These are phyloP conservation scores for Singerocomus inundabilis DNA, from an alignment of 1,284 basidiomycete species.

Conservation along the genomic window DNA sequence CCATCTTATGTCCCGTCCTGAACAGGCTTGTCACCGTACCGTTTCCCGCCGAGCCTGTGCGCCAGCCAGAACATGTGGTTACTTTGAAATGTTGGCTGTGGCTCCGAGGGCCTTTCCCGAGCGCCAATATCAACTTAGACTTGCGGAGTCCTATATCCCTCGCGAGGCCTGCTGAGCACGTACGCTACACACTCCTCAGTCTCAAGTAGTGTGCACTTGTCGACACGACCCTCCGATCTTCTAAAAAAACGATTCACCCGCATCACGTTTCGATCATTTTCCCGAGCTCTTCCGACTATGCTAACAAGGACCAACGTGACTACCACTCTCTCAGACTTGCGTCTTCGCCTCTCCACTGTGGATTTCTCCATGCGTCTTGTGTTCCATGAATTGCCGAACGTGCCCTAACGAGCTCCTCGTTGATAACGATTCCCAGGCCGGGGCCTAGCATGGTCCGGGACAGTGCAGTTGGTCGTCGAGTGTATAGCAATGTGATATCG, in stretches of 20 bases:
- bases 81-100: conserved; percentile 2
- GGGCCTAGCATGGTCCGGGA: conserved; percentile 39
- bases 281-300: no score
- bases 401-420: conserved; percentile 62
- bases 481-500: neutral
- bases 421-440: conserved; percentile 68
- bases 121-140: neutral
- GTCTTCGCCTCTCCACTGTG: conserved; percentile 57
- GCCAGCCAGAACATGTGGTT: neutral
- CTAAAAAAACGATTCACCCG: no score
- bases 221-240: no score
- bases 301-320: neutral
- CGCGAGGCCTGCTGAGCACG: no score
- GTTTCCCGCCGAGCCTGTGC: conserved; percentile 10
- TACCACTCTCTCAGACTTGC: conserved; percentile 57
- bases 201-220: no score
- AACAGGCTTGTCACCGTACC: conserved; percentile 2
- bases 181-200: no score
- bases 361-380: conserved; percentile 59
- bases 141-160: no score
- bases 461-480: conserved; percentile 1
- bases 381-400: conserved; percentile 2
- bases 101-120: neutral
- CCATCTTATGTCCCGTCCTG: neutral
- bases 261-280: no score